Base-by-base conservation (phyloP, 129 eudicot species). In the Silybum marianum region DNA sequence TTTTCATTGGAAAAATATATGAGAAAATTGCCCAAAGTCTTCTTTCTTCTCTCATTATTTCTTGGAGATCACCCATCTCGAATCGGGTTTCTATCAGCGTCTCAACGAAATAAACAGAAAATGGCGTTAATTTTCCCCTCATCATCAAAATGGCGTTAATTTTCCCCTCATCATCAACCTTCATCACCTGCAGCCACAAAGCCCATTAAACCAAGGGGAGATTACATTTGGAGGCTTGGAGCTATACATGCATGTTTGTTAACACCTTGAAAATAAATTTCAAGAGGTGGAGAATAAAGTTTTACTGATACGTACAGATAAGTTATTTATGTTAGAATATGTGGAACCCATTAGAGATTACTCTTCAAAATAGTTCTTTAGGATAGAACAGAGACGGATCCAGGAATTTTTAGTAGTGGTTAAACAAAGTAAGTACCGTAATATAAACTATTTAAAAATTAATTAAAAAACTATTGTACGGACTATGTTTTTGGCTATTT, bases 71-170 rank as follows among this genome's bases (percentile, higher is more conserved):
- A n/a, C n/a, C n/a, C n/a, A n/a, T n/a, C n/a, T n/a, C n/a, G n/a
- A n/a, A n/a, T n/a, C n/a, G n/a, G n/a, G n/a, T n/a, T n/a, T n/a
- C n/a, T n/a, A n/a, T n/a, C n/a, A n/a, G n/a, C n/a, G n/a, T 32
- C 36, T 32, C 63, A 83, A 85, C 81, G 54, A 75, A 87, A 76
- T 38, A 78, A 83, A 81, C 86, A 70, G 86, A 84, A 88, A 91
- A 91, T 91, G 95, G 89, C 92, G 85, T 86, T 88, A 86, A 78
- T 83, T 1, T 72, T 91, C 60, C 81, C 79, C 81, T 78, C 87
- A 77, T 86, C 91, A 19, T 54, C 89, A 18, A 71, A 91, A 91
- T 91, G 95, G 89, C 92, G 85, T 86, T 88, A 86, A 78, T 83
- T 1, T 72, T 91, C 60, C 81, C 79, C 81, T 78, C 87, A 77